Evolutionary conservation across 208 protist genomes (phyloP).

Genomic region (Acanthamoeba comandoni): DNA sequence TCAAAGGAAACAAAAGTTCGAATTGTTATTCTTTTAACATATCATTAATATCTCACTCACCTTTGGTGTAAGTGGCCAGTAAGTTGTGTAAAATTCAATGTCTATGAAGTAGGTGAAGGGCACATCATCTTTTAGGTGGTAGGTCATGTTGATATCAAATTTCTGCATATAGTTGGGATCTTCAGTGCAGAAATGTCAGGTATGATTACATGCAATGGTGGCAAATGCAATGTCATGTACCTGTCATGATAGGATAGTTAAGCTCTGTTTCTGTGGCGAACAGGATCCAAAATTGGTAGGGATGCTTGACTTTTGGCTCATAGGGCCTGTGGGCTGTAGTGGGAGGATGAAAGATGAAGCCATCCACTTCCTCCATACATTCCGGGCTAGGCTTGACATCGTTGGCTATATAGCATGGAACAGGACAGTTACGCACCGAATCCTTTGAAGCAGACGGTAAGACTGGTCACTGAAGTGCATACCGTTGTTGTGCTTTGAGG

Average conservation of each 20-base stretch:
- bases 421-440: constrained; percentile 21
- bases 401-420: constrained; percentile 48
- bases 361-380: constrained; percentile 66
- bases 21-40: constrained; percentile 4
- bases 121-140: constrained; percentile 48
- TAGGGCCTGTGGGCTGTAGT: constrained; percentile 17
- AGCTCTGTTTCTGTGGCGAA: constrained; percentile 61
- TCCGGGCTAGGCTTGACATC: constrained; percentile 50
- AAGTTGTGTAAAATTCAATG: constrained; percentile 58
- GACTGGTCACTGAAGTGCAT: background rate
- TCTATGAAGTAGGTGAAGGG: constrained; percentile 74
- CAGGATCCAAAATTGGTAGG: constrained; percentile 58
- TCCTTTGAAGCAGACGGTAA: constrained; percentile 2
- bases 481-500: background rate
- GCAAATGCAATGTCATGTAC: background rate
- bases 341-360: constrained; percentile 67
- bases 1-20: too few relatives aligned
- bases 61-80: constrained; percentile 62
- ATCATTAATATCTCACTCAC: constrained; percentile 1
- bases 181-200: background rate
- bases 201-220: background rate
- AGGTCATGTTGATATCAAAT: constrained; percentile 74
- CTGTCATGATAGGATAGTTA: constrained; percentile 58
- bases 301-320: background rate
- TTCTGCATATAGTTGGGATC: constrained; percentile 48